Conservation (phyloP, 108 stramenopile species). For the Mayamaea pseudoterrestris region DNA sequence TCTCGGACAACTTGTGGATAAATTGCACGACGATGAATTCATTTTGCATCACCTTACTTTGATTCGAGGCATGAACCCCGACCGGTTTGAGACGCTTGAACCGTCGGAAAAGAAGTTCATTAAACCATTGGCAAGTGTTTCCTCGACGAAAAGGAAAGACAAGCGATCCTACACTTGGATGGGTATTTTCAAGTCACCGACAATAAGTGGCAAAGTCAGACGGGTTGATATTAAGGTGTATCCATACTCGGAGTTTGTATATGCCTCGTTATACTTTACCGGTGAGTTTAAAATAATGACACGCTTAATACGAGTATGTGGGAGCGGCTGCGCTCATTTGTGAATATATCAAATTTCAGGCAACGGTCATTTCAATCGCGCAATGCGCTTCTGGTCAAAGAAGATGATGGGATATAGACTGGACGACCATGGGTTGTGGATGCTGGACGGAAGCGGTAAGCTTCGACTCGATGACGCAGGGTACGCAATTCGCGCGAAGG, state of each 20-base stretch:
- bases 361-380: conserved; percentile 43
- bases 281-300: no score
- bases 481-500: no score
- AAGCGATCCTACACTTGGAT: conserved; percentile 15
- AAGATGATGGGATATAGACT: conserved; percentile 14
- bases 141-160: conserved; percentile 2
- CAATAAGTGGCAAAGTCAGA: conserved; percentile 8
- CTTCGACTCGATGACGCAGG: conserved; percentile 14
- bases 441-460: not conserved
- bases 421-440: conserved; percentile 39
- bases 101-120: not conserved
- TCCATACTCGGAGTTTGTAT: conserved; percentile 34
- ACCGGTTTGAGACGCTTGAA: not conserved
- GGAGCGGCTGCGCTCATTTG: no score
- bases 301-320: no score
- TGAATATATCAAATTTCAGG: no score
- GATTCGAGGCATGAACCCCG: conserved; percentile 15
- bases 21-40: conserved; percentile 24
- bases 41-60: conserved; percentile 31
- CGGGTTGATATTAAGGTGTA: conserved; percentile 48
- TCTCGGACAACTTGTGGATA: conserved; percentile 26
- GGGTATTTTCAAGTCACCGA: conserved; percentile 32
- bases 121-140: not conserved
- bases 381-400: conserved; percentile 38
- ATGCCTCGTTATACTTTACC: conserved; percentile 47